A percentile compares a stretch with the other conserved stretches of the same genome.
Conservation (phyloP, 2,329 filamentous ascomycete species). For the Botryosphaeria dothidea region DNA sequence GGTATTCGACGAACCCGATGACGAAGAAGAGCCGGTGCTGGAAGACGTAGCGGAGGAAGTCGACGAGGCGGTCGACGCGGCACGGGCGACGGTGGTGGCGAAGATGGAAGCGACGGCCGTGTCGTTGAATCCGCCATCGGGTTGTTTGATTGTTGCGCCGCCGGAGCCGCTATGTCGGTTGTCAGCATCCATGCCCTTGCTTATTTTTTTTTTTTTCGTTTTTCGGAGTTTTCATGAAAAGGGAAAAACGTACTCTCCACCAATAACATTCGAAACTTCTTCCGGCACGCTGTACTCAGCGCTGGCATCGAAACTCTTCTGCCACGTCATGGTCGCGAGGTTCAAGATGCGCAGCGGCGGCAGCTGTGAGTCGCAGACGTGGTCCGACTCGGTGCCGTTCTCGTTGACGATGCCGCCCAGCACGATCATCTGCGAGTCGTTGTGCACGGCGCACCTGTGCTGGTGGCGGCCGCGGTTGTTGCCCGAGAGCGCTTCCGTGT, state of each 20-base stretch:
- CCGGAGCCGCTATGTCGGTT: constrained; percentile 2
- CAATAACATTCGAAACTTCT: constrained; percentile 5
- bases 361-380: constrained; percentile 2
- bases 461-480: constrained; percentile 2
- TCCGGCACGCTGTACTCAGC: neutral
- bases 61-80: neutral
- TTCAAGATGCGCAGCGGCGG: constrained; percentile 6
- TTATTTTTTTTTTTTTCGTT: too few relatives aligned
- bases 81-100: constrained; percentile 7
- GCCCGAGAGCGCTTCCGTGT: neutral
- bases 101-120: constrained; percentile 6
- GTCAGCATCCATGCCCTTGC: neutral
- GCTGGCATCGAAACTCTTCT: constrained; percentile 7
- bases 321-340: constrained; percentile 5
- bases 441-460: constrained; percentile 8
- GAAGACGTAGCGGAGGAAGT: constrained; percentile 3
- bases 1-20: neutral
- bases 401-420: constrained; percentile 9
- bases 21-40: neutral
- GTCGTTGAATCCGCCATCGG: constrained; percentile 12
- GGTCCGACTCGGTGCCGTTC: constrained; percentile 1
- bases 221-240: neutral
- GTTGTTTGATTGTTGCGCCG: neutral
- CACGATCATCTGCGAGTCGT: constrained; percentile 19
- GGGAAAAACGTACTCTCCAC: constrained; percentile 9